A percentile compares a stretch with the other conserved stretches of the same genome.
Evolutionary conservation across 2,329 filamentous ascomycete genomes (phyloP).

Genomic region (Botryotinia calthae): DNA sequence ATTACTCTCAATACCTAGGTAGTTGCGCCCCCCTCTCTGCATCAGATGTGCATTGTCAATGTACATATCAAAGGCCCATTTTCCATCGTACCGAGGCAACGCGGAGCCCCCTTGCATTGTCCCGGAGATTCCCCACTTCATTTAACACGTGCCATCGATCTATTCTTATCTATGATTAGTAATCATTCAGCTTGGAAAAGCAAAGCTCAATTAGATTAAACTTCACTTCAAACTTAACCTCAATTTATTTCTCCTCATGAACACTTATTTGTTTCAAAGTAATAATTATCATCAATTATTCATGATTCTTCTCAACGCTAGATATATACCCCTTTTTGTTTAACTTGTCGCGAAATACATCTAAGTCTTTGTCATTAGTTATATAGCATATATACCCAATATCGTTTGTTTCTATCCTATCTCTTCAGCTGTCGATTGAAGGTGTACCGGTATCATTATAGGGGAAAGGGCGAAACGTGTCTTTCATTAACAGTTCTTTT

Average conservation of each 20-base stretch:
- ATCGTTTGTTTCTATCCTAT: not conserved
- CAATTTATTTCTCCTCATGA: not conserved
- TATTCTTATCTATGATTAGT: constrained; percentile 1
- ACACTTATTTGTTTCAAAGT: not conserved
- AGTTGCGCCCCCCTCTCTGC: not conserved
- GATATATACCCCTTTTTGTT: not conserved
- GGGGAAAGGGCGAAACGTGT: not conserved
- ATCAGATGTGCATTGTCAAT: constrained; percentile 16
- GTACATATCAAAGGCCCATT: constrained; percentile 1
- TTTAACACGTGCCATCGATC: not conserved
- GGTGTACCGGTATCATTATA: not conserved
- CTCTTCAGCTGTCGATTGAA: not conserved
- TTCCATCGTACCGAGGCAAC: constrained; percentile 23
- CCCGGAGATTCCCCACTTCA: not conserved
- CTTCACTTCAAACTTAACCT: not conserved
- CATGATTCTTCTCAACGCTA: constrained; percentile 19
- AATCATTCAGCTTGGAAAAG: not conserved
- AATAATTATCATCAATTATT: constrained; percentile 31
- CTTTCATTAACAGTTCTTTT: not conserved
- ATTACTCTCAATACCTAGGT: not conserved
- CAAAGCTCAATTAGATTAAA: not conserved
- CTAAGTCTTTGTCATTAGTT: not conserved
- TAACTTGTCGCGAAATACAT: not conserved
- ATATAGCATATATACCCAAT: not conserved
- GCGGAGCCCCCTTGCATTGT: constrained; percentile 7